Percentiles rank a stretch among this genome's conserved stretches.
phyloP scores from a whole-genome alignment of 208 protist species.

The Angomonas desouzai region DNA sequence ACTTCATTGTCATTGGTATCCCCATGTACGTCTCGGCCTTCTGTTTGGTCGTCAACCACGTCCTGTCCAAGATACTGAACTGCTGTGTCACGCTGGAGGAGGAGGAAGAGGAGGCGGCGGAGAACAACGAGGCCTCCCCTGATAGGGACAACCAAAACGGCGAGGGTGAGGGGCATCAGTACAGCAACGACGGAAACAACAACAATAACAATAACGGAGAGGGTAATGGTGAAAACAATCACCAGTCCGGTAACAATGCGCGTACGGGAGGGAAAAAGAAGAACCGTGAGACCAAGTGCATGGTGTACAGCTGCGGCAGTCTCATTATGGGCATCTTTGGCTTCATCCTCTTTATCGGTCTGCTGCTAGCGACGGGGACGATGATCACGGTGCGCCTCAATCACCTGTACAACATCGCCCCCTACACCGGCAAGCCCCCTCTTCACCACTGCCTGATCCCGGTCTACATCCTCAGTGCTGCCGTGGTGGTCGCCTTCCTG shows the following conservation, averaged over 20 bases:
- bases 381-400: conserved; percentile 67
- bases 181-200: background rate
- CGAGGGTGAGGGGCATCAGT: conserved; percentile 3
- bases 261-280: background rate
- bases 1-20: conserved; percentile 58
- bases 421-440: conserved; percentile 24
- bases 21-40: conserved; percentile 37
- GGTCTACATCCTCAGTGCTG: conserved; percentile 43
- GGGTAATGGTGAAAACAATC: background rate
- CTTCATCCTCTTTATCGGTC: conserved; percentile 17
- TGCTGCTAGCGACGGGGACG: conserved; percentile 36
- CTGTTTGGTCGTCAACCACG: conserved; percentile 31
- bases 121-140: background rate
- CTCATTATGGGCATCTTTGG: conserved; percentile 14
- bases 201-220: conserved; percentile 2
- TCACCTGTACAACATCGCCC: conserved; percentile 24
- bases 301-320: conserved; percentile 10
- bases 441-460: conserved; percentile 45
- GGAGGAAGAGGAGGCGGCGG: conserved; percentile 16
- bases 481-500: conserved; percentile 17
- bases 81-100: conserved; percentile 18
- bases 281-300: conserved; percentile 16
- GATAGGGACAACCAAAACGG: background rate
- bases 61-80: conserved; percentile 15
- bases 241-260: background rate